These are phyloP conservation scores for Trichoderma koningii DNA, from an alignment of 2,329 filamentous ascomycete genomes.

Conservation along the genomic window DNA sequence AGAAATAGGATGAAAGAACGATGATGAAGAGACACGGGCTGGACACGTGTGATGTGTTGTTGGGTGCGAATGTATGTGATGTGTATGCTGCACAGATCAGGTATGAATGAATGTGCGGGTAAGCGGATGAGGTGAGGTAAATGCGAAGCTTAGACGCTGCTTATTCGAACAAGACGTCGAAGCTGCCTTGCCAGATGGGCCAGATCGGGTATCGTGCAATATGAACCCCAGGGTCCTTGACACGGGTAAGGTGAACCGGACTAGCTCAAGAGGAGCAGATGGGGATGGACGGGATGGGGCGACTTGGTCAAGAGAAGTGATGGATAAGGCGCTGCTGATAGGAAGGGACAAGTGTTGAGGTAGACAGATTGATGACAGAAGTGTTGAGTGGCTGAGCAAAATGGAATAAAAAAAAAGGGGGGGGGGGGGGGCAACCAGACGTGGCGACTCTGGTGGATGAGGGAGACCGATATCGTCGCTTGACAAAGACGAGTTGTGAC, in stretches of 20 bases:
- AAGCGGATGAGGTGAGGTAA: slow-evolving; percentile 17
- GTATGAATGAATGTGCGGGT: background rate
- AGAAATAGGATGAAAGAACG: background rate
- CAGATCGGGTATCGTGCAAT: slow-evolving; percentile 27
- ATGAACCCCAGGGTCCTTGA: slow-evolving; percentile 15
- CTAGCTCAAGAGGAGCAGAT: slow-evolving; percentile 11
- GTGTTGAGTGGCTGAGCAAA: slow-evolving; percentile 4
- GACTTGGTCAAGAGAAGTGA: background rate
- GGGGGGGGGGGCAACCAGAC: no score
- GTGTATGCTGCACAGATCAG: background rate
- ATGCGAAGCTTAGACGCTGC: slow-evolving; percentile 17
- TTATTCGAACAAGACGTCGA: background rate
- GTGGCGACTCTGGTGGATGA: slow-evolving; percentile 2
- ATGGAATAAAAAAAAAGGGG: background rate
- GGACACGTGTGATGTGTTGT: background rate
- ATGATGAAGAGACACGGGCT: background rate
- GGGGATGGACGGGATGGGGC: slow-evolving; percentile 2
- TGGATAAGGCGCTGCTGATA: background rate
- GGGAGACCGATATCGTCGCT: background rate
- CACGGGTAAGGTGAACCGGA: slow-evolving; percentile 1
- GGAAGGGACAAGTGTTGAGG: no score
- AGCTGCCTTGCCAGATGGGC: slow-evolving; percentile 26
- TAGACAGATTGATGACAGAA: no score
- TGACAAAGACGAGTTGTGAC: background rate
- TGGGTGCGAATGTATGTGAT: background rate